Conservation (phyloP, 345 rosid species). For the Euphorbia lathyris region DNA sequence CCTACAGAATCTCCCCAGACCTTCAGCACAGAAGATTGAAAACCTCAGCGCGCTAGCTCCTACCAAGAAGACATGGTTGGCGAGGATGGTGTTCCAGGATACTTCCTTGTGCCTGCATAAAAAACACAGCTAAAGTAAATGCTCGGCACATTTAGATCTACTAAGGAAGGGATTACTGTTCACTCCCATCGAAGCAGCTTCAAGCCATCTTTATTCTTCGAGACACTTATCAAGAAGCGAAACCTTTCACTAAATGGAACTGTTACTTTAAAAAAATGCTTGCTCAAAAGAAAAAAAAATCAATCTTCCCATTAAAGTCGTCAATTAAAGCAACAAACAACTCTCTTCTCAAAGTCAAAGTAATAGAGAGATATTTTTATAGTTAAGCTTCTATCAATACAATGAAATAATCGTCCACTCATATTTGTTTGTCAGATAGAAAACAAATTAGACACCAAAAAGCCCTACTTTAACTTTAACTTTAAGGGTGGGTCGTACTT, state of each 20-base stretch:
- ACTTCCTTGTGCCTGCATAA: too few relatives aligned
- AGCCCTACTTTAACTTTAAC: neutral
- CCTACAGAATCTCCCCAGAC: too few relatives aligned
- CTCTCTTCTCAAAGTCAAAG: slow-evolving; percentile 5
- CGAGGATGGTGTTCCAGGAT: too few relatives aligned
- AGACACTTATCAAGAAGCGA: too few relatives aligned
- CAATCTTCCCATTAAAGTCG: neutral
- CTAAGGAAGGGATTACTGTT: too few relatives aligned
- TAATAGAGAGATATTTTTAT: neutral
- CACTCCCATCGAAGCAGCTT: too few relatives aligned
- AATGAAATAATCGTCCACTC: neutral
- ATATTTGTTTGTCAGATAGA: neutral
- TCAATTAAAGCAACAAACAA: neutral
- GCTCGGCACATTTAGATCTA: too few relatives aligned
- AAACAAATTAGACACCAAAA: neutral
- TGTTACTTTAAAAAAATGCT: neutral
- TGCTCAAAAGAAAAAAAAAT: neutral
- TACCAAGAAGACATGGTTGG: too few relatives aligned
- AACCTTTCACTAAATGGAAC: neutral
- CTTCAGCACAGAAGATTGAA: too few relatives aligned
- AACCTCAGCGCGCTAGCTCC: too few relatives aligned
- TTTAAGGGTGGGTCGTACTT: neutral
- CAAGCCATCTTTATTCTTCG: too few relatives aligned
- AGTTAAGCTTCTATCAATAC: slow-evolving; percentile 8
- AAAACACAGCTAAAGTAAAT: too few relatives aligned